These are phyloP conservation scores for Fomitopsis schrenkii DNA, from an alignment of 1,284 basidiomycete species.

Conservation along the genomic window DNA sequence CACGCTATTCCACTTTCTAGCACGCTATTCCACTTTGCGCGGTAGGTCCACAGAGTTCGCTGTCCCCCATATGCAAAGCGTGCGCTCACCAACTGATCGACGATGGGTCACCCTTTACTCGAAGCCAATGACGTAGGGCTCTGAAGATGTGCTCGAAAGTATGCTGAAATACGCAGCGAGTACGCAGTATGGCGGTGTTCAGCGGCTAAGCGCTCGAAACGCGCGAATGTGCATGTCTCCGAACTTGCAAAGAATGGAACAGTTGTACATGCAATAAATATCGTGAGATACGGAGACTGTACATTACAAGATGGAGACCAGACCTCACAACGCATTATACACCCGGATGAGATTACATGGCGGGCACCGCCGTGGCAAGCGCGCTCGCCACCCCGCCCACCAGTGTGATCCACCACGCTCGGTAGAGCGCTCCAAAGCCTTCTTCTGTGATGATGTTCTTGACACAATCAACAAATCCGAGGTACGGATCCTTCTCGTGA, in stretches of 20 bases:
- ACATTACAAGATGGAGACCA: neutral
- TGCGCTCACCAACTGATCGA: too few relatives aligned
- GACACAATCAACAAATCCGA: slow-evolving; percentile 72
- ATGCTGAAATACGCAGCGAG: too few relatives aligned
- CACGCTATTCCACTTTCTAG: too few relatives aligned
- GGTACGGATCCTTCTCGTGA: slow-evolving; percentile 84
- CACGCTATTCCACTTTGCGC: too few relatives aligned
- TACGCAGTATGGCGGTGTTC: too few relatives aligned
- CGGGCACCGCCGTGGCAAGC: slow-evolving; percentile 27
- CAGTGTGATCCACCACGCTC: slow-evolving; percentile 87
- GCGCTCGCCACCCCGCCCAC: slow-evolving; percentile 60
- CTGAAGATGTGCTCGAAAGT: too few relatives aligned
- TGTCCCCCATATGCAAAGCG: too few relatives aligned
- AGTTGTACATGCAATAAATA: neutral
- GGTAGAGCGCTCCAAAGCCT: slow-evolving; percentile 72
- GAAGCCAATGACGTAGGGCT: too few relatives aligned
- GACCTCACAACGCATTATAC: neutral
- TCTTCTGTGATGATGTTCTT: slow-evolving; percentile 84
- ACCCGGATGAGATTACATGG: neutral
- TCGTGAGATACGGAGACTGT: neutral
- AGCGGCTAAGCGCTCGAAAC: too few relatives aligned
- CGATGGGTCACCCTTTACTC: too few relatives aligned
- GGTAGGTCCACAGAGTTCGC: too few relatives aligned
- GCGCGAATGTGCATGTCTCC: neutral
- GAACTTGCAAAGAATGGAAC: neutral